Percentiles rank a stretch among this genome's conserved stretches.
Evolutionary conservation across 306 rosid genomes (phyloP).

Genomic region (Fragaria nilgerrensis): DNA sequence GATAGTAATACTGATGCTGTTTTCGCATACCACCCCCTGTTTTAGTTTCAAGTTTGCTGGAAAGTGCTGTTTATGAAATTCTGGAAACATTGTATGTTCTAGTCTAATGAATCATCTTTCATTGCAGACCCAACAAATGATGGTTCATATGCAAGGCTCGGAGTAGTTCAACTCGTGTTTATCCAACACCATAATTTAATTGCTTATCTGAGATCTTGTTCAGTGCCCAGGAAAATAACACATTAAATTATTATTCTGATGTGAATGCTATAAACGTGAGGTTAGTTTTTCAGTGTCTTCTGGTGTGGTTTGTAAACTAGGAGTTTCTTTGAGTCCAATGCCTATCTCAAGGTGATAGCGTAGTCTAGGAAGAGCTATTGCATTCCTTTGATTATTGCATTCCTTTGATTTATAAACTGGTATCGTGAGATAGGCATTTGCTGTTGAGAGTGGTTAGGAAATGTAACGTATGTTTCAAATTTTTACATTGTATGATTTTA

Average conservation of each 20-base stretch:
- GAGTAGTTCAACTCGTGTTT: slow-evolving; percentile 44
- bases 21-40: background rate
- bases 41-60: background rate
- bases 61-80: background rate
- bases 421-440: slow-evolving; percentile 3
- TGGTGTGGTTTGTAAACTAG: slow-evolving; percentile 42
- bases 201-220: slow-evolving; percentile 28
- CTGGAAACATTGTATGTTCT: background rate
- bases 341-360: slow-evolving; percentile 24
- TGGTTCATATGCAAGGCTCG: slow-evolving; percentile 85
- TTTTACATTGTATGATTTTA: background rate
- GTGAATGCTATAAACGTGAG: slow-evolving; percentile 37
- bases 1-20: background rate
- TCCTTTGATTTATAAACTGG: slow-evolving; percentile 24
- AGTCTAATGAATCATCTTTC: slow-evolving; percentile 13
- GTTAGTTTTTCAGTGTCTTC: slow-evolving; percentile 21
- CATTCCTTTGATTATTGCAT: slow-evolving; percentile 16
- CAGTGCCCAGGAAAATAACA: slow-evolving; percentile 23
- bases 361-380: slow-evolving; percentile 19
- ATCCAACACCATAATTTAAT: slow-evolving; percentile 26
- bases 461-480: background rate
- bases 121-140: slow-evolving; percentile 73
- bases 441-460: slow-evolving; percentile 4
- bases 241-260: slow-evolving; percentile 28
- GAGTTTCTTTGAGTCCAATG: slow-evolving; percentile 33